These are phyloP conservation scores for Clavariopsis aquatica DNA, from an alignment of 495 filamentous ascomycete genomes.

Conservation along the genomic window DNA sequence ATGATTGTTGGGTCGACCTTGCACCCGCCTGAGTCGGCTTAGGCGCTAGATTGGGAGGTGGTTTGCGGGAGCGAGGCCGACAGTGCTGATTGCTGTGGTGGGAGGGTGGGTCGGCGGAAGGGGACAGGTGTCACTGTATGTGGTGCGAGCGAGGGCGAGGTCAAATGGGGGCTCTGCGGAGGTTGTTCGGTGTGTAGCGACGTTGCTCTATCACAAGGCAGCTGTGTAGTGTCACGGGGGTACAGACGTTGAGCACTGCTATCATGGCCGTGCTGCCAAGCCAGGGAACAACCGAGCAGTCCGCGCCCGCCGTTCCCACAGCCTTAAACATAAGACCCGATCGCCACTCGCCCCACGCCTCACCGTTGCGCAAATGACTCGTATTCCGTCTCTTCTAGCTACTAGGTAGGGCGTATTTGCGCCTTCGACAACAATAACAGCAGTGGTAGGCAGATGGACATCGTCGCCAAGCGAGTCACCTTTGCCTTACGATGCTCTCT, in stretches of 20 bases:
- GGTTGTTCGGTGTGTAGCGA: neutral
- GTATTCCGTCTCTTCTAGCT: neutral
- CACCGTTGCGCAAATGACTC: conserved; percentile 1
- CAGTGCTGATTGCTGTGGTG: neutral
- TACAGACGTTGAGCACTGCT: conserved; percentile 11
- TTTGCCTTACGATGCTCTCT: too few species aligned
- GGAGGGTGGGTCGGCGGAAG: neutral
- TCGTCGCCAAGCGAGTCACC: too few species aligned
- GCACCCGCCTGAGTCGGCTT: conserved; percentile 30
- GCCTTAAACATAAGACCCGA: conserved; percentile 2
- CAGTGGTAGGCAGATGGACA: too few species aligned
- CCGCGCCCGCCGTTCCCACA: conserved; percentile 3
- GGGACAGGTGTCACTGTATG: neutral
- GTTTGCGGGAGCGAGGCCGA: neutral
- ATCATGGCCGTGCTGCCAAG: neutral
- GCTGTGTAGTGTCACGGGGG: conserved; percentile 15
- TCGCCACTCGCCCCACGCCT: neutral
- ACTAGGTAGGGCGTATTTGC: too few species aligned
- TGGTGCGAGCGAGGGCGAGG: conserved; percentile 4
- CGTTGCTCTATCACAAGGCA: conserved; percentile 34
- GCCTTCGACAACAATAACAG: too few species aligned
- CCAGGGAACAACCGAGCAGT: conserved; percentile 4
- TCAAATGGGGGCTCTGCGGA: neutral
- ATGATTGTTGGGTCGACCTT: conserved; percentile 17
- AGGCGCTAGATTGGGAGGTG: conserved; percentile 16